phyloP scores from a whole-genome alignment of 1,139 yeast species.

The Zygosaccharomyces sapae region DNA sequence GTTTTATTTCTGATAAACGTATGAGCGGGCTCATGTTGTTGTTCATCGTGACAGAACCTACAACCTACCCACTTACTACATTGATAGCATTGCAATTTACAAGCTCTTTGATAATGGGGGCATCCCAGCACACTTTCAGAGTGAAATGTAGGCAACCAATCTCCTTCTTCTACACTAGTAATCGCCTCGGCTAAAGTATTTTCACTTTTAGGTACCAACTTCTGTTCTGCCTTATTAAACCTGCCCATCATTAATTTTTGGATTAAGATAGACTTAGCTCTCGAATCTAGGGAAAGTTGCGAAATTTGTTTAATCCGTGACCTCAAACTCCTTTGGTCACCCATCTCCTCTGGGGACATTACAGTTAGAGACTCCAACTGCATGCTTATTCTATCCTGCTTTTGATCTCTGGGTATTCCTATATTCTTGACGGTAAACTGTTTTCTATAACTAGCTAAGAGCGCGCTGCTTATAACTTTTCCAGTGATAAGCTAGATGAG shows the following conservation, averaged over 20 bases:
- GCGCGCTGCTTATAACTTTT: slow-evolving; percentile 5
- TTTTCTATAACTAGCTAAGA: neutral
- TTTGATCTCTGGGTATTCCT: too few relatives aligned
- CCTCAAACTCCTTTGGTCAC: slow-evolving; percentile 21
- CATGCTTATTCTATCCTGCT: neutral
- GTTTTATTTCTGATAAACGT: slow-evolving; percentile 61
- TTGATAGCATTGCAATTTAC: slow-evolving; percentile 75
- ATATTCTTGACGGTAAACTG: neutral
- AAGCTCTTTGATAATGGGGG: slow-evolving; percentile 74
- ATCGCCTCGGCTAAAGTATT: slow-evolving; percentile 6
- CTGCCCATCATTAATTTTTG: slow-evolving; percentile 73
- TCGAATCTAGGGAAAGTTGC: slow-evolving; percentile 14
- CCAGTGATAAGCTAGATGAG: neutral
- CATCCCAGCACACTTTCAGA: slow-evolving; percentile 62
- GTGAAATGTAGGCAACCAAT: slow-evolving; percentile 50
- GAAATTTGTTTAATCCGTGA: slow-evolving; percentile 20
- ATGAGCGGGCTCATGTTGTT: slow-evolving; percentile 43
- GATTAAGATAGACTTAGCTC: slow-evolving; percentile 39
- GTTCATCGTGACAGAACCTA: slow-evolving; percentile 78
- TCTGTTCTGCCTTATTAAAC: slow-evolving; percentile 13
- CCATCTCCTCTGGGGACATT: slow-evolving; percentile 14
- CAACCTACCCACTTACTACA: slow-evolving; percentile 78
- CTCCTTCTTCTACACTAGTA: slow-evolving; percentile 42
- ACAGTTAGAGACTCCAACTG: slow-evolving; percentile 11
- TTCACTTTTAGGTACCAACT: slow-evolving; percentile 1